Evolutionary conservation across 352 stramenopile genomes (phyloP), one percentile per base, ranked within the genome.

Genomic region (Pythium dissimile): DNA sequence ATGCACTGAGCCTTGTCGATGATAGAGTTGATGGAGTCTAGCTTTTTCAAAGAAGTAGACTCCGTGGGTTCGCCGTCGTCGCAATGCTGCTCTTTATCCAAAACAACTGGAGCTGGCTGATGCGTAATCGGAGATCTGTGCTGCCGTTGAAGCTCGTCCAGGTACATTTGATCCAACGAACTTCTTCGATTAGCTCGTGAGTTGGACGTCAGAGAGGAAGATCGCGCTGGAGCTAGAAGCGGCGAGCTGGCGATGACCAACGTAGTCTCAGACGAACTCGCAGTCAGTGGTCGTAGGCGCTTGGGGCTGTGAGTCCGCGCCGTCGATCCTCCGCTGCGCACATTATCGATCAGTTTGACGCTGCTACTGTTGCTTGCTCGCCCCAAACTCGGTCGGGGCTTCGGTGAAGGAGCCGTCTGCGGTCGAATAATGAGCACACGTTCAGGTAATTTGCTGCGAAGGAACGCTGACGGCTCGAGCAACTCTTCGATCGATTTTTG

Each of bases 1-100:
- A 69, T 80, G n/a, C 51, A 54, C 16, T 84, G 71, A 0, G 67
- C 77, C 41, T 67, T 80, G 16, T 69, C 50, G 16, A 89, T 78
- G 37, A 90, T 88, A 0, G 71, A 53, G 26, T 90, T 90, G 63
- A 90, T 90, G 23, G 54, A 58, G 0, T 67, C 64, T n/a, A 90
- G 52, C 43, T 88, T 90, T 10, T 68, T 52, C n/a, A 84, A 58
- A 5, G 64, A 46, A 9, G 16, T 10, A 10, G 18, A 2, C 2
- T 46, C 27, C 5, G 7, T 11, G 10, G 24, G 5, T 2, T 64
- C 23, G 1, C 53, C 27, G 20, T 51, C n/a, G 8, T 23, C 30
- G 10, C 9, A 11, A 1, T n/a, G 21, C 16, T 15, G n/a, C 16
- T 42, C n/a, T 8, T 45, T 10, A 3, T 35, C 42, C 8, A 24